Conservation (phyloP, 192 early-diverging fungal genomes). For the Coemansia sp. region DNA sequence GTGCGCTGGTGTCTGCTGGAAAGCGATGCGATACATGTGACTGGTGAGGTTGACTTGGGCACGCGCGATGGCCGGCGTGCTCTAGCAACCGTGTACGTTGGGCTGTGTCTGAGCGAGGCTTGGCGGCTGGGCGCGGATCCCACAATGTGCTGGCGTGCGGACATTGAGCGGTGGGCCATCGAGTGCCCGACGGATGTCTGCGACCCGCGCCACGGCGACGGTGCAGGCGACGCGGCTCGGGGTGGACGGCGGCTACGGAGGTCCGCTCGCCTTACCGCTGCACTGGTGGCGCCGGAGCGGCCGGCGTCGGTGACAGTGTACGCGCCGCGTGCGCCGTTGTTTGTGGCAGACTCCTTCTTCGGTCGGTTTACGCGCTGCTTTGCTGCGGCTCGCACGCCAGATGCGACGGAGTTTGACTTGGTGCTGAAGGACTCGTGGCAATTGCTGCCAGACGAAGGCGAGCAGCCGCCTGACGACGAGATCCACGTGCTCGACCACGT, state of each 20-base stretch:
- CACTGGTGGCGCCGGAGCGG: background rate
- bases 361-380: slow-evolving; percentile 48
- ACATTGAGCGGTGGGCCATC: slow-evolving; percentile 36
- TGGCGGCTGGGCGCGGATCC: slow-evolving; percentile 45
- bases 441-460: slow-evolving; percentile 16
- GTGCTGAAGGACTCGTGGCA: slow-evolving; percentile 54
- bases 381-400: slow-evolving; percentile 14
- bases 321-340: slow-evolving; percentile 26
- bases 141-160: slow-evolving; percentile 33
- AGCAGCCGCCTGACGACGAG: slow-evolving; percentile 18
- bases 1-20: slow-evolving; percentile 42
- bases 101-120: slow-evolving; percentile 22
- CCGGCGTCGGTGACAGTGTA: slow-evolving; percentile 19
- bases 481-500: slow-evolving; percentile 32
- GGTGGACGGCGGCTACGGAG: slow-evolving; percentile 7
- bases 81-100: slow-evolving; percentile 4
- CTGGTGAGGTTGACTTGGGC: slow-evolving; percentile 8
- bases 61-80: slow-evolving; percentile 8
- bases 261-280: slow-evolving; percentile 13
- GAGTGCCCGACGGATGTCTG: slow-evolving; percentile 27
- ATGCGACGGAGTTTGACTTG: slow-evolving; percentile 2
- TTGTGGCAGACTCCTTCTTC: slow-evolving; percentile 42
- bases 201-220: slow-evolving; percentile 7
- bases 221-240: background rate
- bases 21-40: slow-evolving; percentile 42